Evolutionary conservation across 1,284 basidiomycete species (phyloP), one percentile per base, ranked within the genome.

Genomic region (Hemileia vastatrix): DNA sequence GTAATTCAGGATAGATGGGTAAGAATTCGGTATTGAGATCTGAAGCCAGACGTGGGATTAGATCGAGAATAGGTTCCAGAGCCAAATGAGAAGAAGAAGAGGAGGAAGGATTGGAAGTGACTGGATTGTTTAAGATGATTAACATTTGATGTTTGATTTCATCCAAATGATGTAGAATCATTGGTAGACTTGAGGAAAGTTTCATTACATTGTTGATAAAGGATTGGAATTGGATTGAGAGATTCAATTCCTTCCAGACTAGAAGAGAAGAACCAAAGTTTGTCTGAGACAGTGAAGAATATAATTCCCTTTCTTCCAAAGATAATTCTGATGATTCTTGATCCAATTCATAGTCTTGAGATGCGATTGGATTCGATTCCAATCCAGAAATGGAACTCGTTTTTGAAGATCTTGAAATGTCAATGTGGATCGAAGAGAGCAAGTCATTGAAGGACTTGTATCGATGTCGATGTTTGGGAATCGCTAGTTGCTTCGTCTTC

Each of bases 391-490:
- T 53, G 60, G 61, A 66, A 47, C 59, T 64, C 47, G 68, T 67
- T 23, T 66, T 65, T 45, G 64, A 64, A 57, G 67, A 68, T 8
- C 64, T 65, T 19, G 67, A 63, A 5, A 68, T 66, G 18, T 68
- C 67, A 24, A 75, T 69, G 40, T 73, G 70, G 3, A 72, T 69
- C 27, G 72, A 59, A 33, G 70, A 67, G 47, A 75, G 70, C 5
- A 72, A 68, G 58, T 75, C 71, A 56, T 74, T 73, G 70, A 75
- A 75, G 19, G 74, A 75, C 36, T 68, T 67, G 60, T 75, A 75
- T 44, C 67, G 63, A 73, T n/a, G 66, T 55, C 31, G 56, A 57
- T 9, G 40, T 21, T 18, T 67, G 51, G n/a, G 52, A 50, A 1
- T 44, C 9, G 21, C 55, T 27, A 32, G n/a, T 36, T 19, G 32